Conservation (phyloP, 805 yeast species). For the Metschnikowia lochheadii region DNA sequence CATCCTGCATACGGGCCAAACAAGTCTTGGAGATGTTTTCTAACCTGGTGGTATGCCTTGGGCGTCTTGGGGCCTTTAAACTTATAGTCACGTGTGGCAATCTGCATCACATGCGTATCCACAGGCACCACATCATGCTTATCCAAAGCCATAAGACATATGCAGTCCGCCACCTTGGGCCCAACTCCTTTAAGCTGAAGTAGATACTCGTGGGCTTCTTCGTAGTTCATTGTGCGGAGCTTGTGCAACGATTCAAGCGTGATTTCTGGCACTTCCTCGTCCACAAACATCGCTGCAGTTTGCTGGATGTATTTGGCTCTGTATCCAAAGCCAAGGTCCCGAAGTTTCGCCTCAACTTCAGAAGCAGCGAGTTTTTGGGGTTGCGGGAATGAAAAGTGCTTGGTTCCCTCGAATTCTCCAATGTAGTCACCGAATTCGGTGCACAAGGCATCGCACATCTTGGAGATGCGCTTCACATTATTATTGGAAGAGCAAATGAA, state of each 20-base stretch:
- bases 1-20: conserved; percentile 97
- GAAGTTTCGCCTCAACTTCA: conserved; percentile 37
- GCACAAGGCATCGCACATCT: conserved; percentile 84
- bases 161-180: conserved; percentile 97
- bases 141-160: conserved; percentile 84
- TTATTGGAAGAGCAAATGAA: conserved; percentile 96
- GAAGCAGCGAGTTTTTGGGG: conserved; percentile 45
- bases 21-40: conserved; percentile 52
- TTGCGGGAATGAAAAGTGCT: conserved; percentile 70
- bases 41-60: conserved; percentile 52
- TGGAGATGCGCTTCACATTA: conserved; percentile 87
- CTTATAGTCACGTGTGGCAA: conserved; percentile 78
- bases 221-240: conserved; percentile 46
- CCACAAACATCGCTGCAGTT: conserved; percentile 59
- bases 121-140: conserved; percentile 88
- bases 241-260: conserved; percentile 34
- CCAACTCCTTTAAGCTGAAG: conserved; percentile 83
- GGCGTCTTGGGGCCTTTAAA: conserved; percentile 46
- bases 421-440: conserved; percentile 61
- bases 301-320: conserved; percentile 82
- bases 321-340: conserved; percentile 75
- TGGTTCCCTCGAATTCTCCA: conserved; percentile 47
- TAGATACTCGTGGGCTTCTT: conserved; percentile 54
- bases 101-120: conserved; percentile 91
- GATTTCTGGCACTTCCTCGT: conserved; percentile 34